Evolutionary conservation across 306 rosid species (phyloP).

Genomic region (Trifolium repens): DNA sequence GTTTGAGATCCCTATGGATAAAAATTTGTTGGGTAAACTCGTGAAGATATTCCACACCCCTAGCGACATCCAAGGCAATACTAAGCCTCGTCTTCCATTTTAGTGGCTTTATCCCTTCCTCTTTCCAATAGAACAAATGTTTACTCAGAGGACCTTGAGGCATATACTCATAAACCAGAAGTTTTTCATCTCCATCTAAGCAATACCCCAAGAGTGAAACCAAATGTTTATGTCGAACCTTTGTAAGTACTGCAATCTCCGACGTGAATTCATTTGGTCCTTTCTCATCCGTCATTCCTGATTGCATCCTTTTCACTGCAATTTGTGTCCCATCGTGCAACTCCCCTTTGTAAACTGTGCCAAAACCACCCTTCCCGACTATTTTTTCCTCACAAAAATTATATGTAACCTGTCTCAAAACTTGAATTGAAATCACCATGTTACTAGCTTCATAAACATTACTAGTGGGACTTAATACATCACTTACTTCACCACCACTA

Average conservation of each 20-base stretch:
- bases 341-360: constrained; percentile 83
- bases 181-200: constrained; percentile 83
- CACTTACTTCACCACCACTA: constrained; percentile 39
- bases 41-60: constrained; percentile 92
- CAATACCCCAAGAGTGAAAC: constrained; percentile 95
- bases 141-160: constrained; percentile 79
- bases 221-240: constrained; percentile 81
- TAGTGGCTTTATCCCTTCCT: constrained; percentile 64
- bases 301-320: constrained; percentile 95
- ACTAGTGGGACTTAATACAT: constrained; percentile 35
- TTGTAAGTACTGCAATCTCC: constrained; percentile 85
- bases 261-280: constrained; percentile 74
- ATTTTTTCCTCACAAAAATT: constrained; percentile 66
- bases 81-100: constrained; percentile 80
- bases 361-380: constrained; percentile 88
- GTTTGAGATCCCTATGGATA: constrained; percentile 94
- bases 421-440: constrained; percentile 73
- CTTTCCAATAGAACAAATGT: constrained; percentile 64
- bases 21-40: constrained; percentile 77
- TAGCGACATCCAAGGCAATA: constrained; percentile 91
- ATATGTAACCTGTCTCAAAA: constrained; percentile 71
- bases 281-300: constrained; percentile 65
- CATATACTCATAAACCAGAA: constrained; percentile 91
- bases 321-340: constrained; percentile 87
- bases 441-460: constrained; percentile 61